Evolutionary conservation across 2,329 filamentous ascomycete genomes (phyloP).

Genomic region (Aureobasidium melanogenum): DNA sequence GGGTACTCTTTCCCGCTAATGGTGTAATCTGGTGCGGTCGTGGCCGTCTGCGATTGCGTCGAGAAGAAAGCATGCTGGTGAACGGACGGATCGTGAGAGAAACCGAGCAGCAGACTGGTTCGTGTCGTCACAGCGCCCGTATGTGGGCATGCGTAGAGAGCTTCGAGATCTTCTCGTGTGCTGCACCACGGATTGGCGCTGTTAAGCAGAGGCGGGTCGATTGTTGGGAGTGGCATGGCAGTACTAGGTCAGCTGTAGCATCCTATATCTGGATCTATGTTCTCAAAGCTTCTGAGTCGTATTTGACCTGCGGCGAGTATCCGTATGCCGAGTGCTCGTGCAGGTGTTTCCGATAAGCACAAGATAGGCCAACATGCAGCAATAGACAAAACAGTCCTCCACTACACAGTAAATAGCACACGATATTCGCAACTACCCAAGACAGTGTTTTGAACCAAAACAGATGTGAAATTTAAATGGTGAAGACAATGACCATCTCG

Average conservation of each 20-base stretch:
- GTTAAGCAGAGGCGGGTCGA: slow-evolving; percentile 62
- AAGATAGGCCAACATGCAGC: too few relatives aligned
- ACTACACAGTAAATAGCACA: too few relatives aligned
- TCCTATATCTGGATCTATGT: too few relatives aligned
- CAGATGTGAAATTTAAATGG: neutral
- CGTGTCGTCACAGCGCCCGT: slow-evolving; percentile 69
- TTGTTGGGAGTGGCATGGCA: slow-evolving; percentile 33
- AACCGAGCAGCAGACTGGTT: slow-evolving; percentile 58
- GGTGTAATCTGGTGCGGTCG: slow-evolving; percentile 10
- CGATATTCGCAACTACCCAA: neutral
- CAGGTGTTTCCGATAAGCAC: too few relatives aligned
- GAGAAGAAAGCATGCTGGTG: slow-evolving; percentile 63
- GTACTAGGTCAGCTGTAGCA: neutral
- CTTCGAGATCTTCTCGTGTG: slow-evolving; percentile 49
- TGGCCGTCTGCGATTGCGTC: slow-evolving; percentile 26
- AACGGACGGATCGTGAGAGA: slow-evolving; percentile 48
- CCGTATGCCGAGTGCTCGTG: too few relatives aligned
- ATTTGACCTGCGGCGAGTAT: neutral
- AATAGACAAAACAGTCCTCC: neutral
- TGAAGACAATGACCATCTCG: neutral
- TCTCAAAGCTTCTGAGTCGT: neutral
- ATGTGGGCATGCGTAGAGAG: slow-evolving; percentile 50
- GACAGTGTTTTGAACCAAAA: neutral
- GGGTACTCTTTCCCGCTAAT: slow-evolving; percentile 10
- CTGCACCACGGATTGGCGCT: slow-evolving; percentile 71